Base-by-base conservation (phyloP, 257 asterid genomes). In the Scutellaria baicalensis region DNA sequence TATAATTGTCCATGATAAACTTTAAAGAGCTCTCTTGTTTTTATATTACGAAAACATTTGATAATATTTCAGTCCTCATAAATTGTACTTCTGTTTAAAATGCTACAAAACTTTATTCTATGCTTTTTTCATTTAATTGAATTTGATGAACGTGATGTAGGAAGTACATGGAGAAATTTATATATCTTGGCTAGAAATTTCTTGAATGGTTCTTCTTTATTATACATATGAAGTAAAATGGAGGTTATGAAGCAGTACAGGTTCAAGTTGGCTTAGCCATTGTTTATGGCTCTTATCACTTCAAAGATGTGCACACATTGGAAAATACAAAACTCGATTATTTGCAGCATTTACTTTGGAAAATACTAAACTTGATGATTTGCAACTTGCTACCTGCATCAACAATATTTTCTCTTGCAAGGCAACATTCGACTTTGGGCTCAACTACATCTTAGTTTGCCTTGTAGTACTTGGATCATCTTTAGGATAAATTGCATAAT, bases 11-110 rank as follows among this genome's bases (percentile, higher is more conserved):
- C 66, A 55, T 64, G 66, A 23, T 16, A 56, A 59, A 45, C 14
- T 21, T 48, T 68, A 54, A 42, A 18, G 51, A 16, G 63, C 44
- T 73, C 57, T 56, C 31, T 77, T 21, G 33, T 20, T 74, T 68
- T 59, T 43, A 13, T 49, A 64, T 66, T 78, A 50, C 5, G 31
- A 54, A 58, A 60, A 17, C 57, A 38, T 64, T n/a, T n/a, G n/a
- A 35, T 55, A 48, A 38, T 21, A 54, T 65, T 21, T 27, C 27
- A 59, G 5, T 31, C 27, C 51, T 21, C 40, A 40, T 48, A 16
- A 13, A 51, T 36, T 59, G 36, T 42, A 42, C 68, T 39, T 67
- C 10, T 8, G n/a, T 45, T 20, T 47, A 44, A 65, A 62, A 62
- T 17, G 64, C 56, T 21, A 40, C 10, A 6, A 39, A 9, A 16